Percentiles rank a stretch among this genome's conserved stretches.
These are phyloP conservation scores for Mariannaea elegans DNA, from an alignment of 2,329 filamentous ascomycete genomes.

Conservation along the genomic window DNA sequence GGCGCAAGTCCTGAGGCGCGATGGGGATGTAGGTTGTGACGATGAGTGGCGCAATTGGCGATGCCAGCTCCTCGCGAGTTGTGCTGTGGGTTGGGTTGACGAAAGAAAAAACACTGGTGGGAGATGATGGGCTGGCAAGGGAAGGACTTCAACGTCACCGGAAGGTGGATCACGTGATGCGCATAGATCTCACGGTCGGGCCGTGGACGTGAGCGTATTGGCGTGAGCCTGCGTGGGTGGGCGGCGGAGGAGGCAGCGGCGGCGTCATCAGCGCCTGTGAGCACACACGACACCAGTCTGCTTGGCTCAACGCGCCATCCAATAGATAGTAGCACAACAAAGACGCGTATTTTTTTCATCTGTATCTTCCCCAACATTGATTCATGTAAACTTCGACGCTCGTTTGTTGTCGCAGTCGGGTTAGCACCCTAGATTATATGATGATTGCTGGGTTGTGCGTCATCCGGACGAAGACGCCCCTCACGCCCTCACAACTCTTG, in stretches of 20 bases:
- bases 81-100: slow-evolving; percentile 46
- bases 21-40: slow-evolving; percentile 38
- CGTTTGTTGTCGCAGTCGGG: neutral
- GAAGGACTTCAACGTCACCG: slow-evolving; percentile 49
- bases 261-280: slow-evolving; percentile 37
- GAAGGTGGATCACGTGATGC: slow-evolving; percentile 45
- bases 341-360: neutral
- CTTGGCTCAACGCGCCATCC: slow-evolving; percentile 3
- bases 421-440: neutral
- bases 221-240: slow-evolving; percentile 11
- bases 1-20: slow-evolving; percentile 42
- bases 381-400: neutral
- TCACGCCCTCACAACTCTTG: slow-evolving; percentile 39
- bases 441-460: slow-evolving; percentile 28
- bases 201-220: neutral
- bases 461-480: slow-evolving; percentile 28
- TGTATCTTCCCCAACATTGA: neutral
- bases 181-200: slow-evolving; percentile 26
- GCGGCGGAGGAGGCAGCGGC: slow-evolving; percentile 12
- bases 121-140: slow-evolving; percentile 44
- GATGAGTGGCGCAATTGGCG: slow-evolving; percentile 47
- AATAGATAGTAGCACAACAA: neutral
- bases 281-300: slow-evolving; percentile 25
- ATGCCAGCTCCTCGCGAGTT: slow-evolving; percentile 44
- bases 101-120: slow-evolving; percentile 47